Conservation (phyloP, 169 alveolate species). For the Plasmodium cynomolgi region DNA sequence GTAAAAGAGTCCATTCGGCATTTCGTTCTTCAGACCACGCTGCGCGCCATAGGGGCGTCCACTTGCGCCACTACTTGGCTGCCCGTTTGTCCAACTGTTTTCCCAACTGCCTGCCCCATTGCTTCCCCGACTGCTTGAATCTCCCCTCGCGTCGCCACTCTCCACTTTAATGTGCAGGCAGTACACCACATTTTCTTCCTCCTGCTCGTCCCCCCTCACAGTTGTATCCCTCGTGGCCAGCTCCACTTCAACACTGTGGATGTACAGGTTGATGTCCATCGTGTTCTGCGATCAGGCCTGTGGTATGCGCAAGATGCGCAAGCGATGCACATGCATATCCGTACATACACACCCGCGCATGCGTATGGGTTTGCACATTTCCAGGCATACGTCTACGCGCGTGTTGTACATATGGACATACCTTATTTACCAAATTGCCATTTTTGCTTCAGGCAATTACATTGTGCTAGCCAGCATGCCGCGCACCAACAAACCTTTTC, state of each 20-base stretch:
- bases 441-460: background rate
- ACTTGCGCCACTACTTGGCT: background rate
- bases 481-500: background rate
- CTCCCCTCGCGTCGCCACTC: background rate
- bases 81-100: background rate
- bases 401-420: background rate
- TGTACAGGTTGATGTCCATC: slow-evolving; percentile 65
- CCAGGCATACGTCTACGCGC: background rate
- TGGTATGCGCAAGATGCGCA: background rate
- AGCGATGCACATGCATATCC: background rate
- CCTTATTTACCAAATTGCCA: background rate
- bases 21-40: slow-evolving; percentile 8
- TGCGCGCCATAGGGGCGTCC: background rate
- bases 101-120: background rate
- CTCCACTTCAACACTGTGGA: slow-evolving; percentile 72
- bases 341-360: background rate
- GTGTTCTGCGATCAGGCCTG: background rate
- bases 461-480: background rate
- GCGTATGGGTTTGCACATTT: background rate
- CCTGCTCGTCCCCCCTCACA: background rate
- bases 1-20: slow-evolving; percentile 5
- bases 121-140: background rate
- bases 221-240: background rate
- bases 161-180: slow-evolving; percentile 65
- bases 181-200: slow-evolving; percentile 47